A percentile compares a stretch with the other conserved stretches of the same genome.
These are phyloP conservation scores for Bonnemaisonia californica DNA, from an alignment of 31 red algal species.

Conservation along the genomic window DNA sequence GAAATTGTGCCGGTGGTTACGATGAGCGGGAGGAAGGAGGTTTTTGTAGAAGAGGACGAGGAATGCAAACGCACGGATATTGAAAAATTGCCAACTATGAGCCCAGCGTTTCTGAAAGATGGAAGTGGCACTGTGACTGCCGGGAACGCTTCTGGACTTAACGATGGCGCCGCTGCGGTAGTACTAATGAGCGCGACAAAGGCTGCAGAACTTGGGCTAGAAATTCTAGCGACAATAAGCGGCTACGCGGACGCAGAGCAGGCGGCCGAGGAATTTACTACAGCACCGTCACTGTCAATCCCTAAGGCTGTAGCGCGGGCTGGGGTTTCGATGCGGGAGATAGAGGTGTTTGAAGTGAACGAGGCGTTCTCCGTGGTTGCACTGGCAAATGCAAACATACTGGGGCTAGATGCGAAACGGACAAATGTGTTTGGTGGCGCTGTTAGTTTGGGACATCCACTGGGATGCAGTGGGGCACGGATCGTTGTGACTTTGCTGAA, in stretches of 20 bases:
- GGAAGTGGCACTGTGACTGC: constrained; percentile 92
- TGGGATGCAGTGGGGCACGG: constrained; percentile 91
- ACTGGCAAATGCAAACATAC: constrained; percentile 45
- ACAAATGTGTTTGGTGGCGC: constrained; percentile 91
- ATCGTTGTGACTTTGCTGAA: constrained; percentile 90
- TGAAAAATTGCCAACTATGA: constrained; percentile 49
- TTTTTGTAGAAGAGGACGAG: constrained; percentile 74
- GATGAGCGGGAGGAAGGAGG: constrained; percentile 26
- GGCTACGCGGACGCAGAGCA: constrained; percentile 81
- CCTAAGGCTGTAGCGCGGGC: constrained; percentile 66
- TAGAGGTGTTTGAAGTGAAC: constrained; percentile 96
- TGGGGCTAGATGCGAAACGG: constrained; percentile 53
- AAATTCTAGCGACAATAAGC: constrained; percentile 60
- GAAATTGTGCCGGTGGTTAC: constrained; percentile 67
- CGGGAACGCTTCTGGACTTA: constrained; percentile 88
- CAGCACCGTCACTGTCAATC: constrained; percentile 77
- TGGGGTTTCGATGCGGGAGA: constrained; percentile 40
- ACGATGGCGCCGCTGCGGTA: constrained; percentile 96
- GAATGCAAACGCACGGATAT: constrained; percentile 61
- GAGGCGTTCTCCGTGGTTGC: constrained; percentile 93
- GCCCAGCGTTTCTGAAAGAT: constrained; percentile 76
- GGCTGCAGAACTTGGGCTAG: constrained; percentile 57
- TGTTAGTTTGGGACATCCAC: constrained; percentile 88
- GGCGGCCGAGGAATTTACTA: constrained; percentile 78
- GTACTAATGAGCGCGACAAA: constrained; percentile 64